Base-by-base conservation (phyloP, 2,329 filamentous ascomycete genomes). In the Colletotrichum sp. region DNA sequence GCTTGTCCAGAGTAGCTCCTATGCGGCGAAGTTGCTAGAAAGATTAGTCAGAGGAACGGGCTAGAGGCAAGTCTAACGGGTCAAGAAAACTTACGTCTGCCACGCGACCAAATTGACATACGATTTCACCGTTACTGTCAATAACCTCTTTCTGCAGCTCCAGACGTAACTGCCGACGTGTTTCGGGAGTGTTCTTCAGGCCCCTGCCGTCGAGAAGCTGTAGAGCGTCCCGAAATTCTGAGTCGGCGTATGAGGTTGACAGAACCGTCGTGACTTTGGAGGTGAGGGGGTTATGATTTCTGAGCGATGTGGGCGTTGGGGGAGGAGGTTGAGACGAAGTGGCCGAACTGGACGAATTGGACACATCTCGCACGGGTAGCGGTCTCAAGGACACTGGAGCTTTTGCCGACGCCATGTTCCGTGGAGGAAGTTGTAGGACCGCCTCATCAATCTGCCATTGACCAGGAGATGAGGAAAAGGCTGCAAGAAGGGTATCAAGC, bases 81-180 rank as follows among this genome's bases (percentile, higher is more conserved):
- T n/a, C 26, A 62, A n/a, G 16, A 60, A 73, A 34, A 82, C 89
- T 82, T 84, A 96, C 95, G 90, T 98, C 95, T 34, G 96, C 95
- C 78, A 99, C 95, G 71, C 93, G 90, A 44, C 96, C 95, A 85
- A 99, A 99, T 82, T 98, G 95, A 70, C 92, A 89, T 75, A 99
- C 92, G 78, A 99, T 95, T 78, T 95, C 92, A 66, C 95, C 96
- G 91, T 99, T 98, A 85, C 94, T 96, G 78, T 96, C 92, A 72
- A 99, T 96, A 48, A 98, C 95, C 82, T 99, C 96, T 83, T 94
- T 96, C 83, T 99, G 96, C 2, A 98, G 89, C 82, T 98, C 93
- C 2, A 98, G 85, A 18, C 96, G 92, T 18, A 99, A 86, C 75
- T 95, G 93, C 8, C 96, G 92, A 68, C 97, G 91, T 4, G 93